phyloP scores from a whole-genome alignment of 2,329 filamentous ascomycete genomes.

The Diplocarpon rosae region DNA sequence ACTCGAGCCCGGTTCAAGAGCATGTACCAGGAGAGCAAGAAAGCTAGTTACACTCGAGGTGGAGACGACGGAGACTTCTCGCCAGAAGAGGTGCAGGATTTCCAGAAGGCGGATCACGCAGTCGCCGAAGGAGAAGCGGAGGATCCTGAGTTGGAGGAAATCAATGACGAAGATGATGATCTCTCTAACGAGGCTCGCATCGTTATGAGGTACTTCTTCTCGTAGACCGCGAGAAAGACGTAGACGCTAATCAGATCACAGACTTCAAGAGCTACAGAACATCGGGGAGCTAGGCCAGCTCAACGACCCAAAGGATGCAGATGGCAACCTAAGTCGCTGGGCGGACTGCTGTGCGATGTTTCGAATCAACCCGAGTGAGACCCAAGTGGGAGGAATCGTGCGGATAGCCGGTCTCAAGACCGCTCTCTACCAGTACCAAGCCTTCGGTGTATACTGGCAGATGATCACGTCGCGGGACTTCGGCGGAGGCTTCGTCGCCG shows the following conservation, averaged over 20 bases:
- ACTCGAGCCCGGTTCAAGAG: neutral
- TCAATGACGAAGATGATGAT: neutral
- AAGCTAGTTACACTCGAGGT: slow-evolving; percentile 1
- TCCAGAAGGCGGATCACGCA: neutral
- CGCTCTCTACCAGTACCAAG: slow-evolving; percentile 18
- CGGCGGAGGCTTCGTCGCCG: slow-evolving; percentile 44
- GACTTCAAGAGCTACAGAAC: slow-evolving; percentile 12
- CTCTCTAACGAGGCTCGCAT: neutral
- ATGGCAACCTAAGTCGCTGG: slow-evolving; percentile 4
- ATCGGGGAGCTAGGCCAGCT: slow-evolving; percentile 6
- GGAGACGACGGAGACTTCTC: slow-evolving; percentile 1
- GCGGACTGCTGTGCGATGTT: slow-evolving; percentile 14
- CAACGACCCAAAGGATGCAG: neutral
- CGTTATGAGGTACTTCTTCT: neutral
- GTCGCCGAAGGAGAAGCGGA: slow-evolving; percentile 1
- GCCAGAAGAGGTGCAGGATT: neutral
- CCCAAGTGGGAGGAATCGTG: slow-evolving; percentile 6
- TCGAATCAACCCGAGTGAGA: slow-evolving; percentile 7
- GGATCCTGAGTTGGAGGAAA: neutral
- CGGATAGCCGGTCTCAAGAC: slow-evolving; percentile 11
- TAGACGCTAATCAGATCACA: slow-evolving; percentile 1
- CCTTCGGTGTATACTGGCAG: slow-evolving; percentile 17
- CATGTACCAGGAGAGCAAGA: neutral
- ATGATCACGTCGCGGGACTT: slow-evolving; percentile 34
- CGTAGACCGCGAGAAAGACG: neutral